Conservation (phyloP, 768 basidiomycete genomes). For the Lentinula sp. region DNA sequence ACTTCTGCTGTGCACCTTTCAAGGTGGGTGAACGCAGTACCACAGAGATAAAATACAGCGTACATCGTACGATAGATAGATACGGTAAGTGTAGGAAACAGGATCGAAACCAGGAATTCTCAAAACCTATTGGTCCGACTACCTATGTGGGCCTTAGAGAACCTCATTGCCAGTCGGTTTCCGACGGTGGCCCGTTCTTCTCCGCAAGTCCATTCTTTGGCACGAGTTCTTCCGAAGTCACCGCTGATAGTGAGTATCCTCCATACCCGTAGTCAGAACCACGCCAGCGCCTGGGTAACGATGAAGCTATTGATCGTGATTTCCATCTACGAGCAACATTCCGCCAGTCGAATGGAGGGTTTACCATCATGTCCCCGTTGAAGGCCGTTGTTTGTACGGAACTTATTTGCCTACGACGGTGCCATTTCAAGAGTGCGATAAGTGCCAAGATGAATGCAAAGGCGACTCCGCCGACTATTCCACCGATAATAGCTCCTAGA, state of each 20-base stretch:
- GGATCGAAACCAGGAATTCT: too few species aligned
- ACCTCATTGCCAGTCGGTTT: too few species aligned
- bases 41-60: too few species aligned
- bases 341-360: background rate
- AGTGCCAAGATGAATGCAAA: background rate
- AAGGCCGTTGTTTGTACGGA: background rate
- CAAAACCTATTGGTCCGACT: too few species aligned
- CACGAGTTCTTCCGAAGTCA: too few species aligned
- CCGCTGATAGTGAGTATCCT: background rate
- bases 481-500: background rate
- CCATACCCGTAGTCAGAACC: background rate
- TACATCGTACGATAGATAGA: too few species aligned
- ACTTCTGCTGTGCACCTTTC: too few species aligned
- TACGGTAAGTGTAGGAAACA: too few species aligned
- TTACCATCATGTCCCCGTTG: background rate
- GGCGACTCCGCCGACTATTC: background rate
- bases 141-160: too few species aligned
- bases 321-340: background rate
- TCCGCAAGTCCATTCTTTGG: background rate
- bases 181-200: background rate
- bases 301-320: background rate
- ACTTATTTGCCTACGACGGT: background rate
- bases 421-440: background rate
- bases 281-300: too few species aligned
- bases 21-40: too few species aligned